phyloP scores from a whole-genome alignment of 2,329 filamentous ascomycete species.

The Plectosphaerella sp. region DNA sequence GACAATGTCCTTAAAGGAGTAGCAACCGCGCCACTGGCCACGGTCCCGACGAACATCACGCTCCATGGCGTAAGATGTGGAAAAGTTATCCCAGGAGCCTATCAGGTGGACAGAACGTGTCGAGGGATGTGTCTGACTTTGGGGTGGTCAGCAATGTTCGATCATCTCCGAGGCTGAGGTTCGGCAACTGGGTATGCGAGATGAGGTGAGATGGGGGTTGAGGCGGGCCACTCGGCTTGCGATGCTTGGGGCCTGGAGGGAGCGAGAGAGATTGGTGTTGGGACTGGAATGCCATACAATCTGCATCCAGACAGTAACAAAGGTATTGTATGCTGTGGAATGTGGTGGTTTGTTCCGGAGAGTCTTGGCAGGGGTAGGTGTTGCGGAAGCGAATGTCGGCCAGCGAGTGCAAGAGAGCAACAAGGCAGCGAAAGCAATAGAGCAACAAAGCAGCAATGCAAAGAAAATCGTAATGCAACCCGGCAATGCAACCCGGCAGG shows the following conservation, averaged over 20 bases:
- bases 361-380: conserved; percentile 3
- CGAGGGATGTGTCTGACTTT: conserved; percentile 55
- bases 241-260: neutral
- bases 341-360: neutral
- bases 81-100: conserved; percentile 96
- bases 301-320: too few species aligned
- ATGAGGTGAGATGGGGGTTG: neutral
- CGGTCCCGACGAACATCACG: conserved; percentile 70
- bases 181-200: neutral
- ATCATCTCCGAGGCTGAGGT: neutral
- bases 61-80: conserved; percentile 72
- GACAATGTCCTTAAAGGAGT: conserved; percentile 80
- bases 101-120: conserved; percentile 72
- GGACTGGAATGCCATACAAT: too few species aligned
- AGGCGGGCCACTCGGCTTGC: neutral
- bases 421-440: conserved; percentile 4
- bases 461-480: conserved; percentile 8
- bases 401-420: conserved; percentile 11
- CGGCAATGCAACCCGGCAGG: conserved; percentile 17
- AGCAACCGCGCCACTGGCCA: conserved; percentile 82
- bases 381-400: conserved; percentile 8
- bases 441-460: neutral
- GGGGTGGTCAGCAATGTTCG: conserved; percentile 17
- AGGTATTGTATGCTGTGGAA: too few species aligned
- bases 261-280: neutral